phyloP scores from a whole-genome alignment of 2,329 filamentous ascomycete species.

The Neonectria coccinea region DNA sequence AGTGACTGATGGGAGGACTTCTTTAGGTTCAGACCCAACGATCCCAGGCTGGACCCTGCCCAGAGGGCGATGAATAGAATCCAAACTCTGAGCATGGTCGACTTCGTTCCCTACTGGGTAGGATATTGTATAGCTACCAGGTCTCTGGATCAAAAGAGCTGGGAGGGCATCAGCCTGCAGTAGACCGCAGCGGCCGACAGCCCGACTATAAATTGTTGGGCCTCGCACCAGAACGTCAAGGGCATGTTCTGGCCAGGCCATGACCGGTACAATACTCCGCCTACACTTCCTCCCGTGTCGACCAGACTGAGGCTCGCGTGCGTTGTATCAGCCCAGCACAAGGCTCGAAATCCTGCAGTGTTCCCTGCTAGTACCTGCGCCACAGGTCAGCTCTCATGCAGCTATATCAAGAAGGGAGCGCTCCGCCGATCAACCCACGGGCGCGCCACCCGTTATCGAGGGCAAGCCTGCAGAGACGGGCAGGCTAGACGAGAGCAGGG shows the following conservation, averaged over 20 bases:
- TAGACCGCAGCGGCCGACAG: not conserved
- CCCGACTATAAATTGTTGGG: not conserved
- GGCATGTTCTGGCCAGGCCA: not conserved
- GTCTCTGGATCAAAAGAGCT: not conserved
- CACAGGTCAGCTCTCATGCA: conserved; percentile 19
- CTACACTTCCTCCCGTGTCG: conserved; percentile 1
- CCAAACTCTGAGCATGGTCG: not conserved
- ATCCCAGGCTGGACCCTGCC: not conserved
- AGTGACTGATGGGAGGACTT: not conserved
- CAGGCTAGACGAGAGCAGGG: not conserved
- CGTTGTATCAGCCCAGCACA: not conserved
- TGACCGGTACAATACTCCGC: conserved; percentile 6
- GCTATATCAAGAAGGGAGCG: not conserved
- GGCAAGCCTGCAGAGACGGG: not conserved
- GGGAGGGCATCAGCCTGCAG: not conserved
- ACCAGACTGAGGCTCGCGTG: not conserved
- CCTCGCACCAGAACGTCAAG: not conserved
- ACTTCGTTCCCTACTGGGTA: not conserved
- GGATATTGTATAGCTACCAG: not conserved
- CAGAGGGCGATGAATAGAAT: not conserved
- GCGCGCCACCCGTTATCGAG: not conserved
- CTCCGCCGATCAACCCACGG: not conserved
- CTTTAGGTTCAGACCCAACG: not conserved
- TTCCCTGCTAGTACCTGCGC: conserved; percentile 11
- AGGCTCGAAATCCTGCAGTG: not conserved